Base-by-base conservation (phyloP, 805 yeast genomes). In the Saccharomyces mikatae region DNA sequence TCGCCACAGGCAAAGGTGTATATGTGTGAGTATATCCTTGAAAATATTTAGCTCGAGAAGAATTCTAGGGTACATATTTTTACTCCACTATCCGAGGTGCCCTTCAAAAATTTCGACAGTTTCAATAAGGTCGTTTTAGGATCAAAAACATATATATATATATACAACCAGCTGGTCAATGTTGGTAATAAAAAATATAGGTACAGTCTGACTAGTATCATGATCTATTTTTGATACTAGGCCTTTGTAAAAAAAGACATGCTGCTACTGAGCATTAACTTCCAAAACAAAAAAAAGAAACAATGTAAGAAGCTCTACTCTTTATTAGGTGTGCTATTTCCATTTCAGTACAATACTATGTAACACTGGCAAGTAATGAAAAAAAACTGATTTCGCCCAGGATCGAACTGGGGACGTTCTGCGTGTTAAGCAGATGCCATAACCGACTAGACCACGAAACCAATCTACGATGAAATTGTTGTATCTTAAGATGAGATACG, bases 321-420 rank as follows among this genome's bases (percentile, higher is more conserved):
- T 29, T 29, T 10, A 29, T 10, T 29, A 29, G 31, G 9, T 13
- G 9, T 10, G 4, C 9, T 17, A 8, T 6, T n/a, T 36, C 1
- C 17, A 17, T 36, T 6, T 17, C 4, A 6, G 4, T 6, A 6
- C 6, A 17, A 2, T n/a, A 6, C 44, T 6, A 36, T 9, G 6
- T 17, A 17, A 17, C 44, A 2, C 9, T 36, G 13, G 8, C 22
- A 17, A 17, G 4, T n/a, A 6, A 2, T 6, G 3, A 17, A 17
- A n/a, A 36, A 36, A 36, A n/a, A 1, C 2, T 36, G 97, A 89
- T 86, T 89, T 84, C 87, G 90, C 97, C 97, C 97, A 91, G 97
- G 97, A 89, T 92, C 97, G 97, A 92, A 92, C 97, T 90, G 97
- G 97, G 97, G 97, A 92, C 97, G 90, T 88, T 88, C 94, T 89